phyloP scores from a whole-genome alignment of 2,329 filamentous ascomycete genomes.

The Trematosphaeria pertusa region DNA sequence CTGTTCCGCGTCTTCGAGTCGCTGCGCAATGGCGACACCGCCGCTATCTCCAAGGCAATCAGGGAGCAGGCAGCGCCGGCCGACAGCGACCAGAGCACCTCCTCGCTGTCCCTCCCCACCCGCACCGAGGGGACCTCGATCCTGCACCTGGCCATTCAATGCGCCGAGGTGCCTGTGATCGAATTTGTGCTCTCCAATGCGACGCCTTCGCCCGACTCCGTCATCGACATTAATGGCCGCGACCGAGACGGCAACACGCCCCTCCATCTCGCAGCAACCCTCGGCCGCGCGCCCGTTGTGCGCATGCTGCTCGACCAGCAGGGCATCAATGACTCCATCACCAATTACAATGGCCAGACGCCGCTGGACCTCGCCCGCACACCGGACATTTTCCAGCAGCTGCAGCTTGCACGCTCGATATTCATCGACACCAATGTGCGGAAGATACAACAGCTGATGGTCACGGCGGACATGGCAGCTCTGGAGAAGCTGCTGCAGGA shows the following conservation, averaged over 20 bases:
- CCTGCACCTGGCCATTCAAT: conserved; percentile 92
- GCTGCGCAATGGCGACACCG: conserved; percentile 86
- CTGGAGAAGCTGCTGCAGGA: conserved; percentile 85
- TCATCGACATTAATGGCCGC: conserved; percentile 83
- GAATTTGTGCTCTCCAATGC: conserved; percentile 86
- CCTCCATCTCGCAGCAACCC: conserved; percentile 82
- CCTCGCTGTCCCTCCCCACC: conserved; percentile 51
- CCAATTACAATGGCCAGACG: conserved; percentile 84
- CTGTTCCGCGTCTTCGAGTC: conserved; percentile 96
- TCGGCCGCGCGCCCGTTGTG: conserved; percentile 82
- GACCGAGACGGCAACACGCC: conserved; percentile 96
- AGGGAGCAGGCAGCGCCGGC: conserved; percentile 61
- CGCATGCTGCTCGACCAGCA: conserved; percentile 82
- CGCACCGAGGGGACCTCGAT: conserved; percentile 83
- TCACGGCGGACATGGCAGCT: conserved; percentile 74
- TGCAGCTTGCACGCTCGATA: conserved; percentile 87
- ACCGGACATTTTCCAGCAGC: conserved; percentile 92
- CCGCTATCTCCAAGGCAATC: conserved; percentile 86
- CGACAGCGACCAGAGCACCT: conserved; percentile 62
- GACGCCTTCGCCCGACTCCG: conserved; percentile 60
- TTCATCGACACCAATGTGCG: conserved; percentile 87
- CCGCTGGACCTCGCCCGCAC: conserved; percentile 89
- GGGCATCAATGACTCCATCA: conserved; percentile 84
- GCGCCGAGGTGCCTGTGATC: conserved; percentile 88
- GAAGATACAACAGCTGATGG: conserved; percentile 81